Base-by-base conservation (phyloP, 192 early-diverging fungal species). In the Powellomyces hirtus region DNA sequence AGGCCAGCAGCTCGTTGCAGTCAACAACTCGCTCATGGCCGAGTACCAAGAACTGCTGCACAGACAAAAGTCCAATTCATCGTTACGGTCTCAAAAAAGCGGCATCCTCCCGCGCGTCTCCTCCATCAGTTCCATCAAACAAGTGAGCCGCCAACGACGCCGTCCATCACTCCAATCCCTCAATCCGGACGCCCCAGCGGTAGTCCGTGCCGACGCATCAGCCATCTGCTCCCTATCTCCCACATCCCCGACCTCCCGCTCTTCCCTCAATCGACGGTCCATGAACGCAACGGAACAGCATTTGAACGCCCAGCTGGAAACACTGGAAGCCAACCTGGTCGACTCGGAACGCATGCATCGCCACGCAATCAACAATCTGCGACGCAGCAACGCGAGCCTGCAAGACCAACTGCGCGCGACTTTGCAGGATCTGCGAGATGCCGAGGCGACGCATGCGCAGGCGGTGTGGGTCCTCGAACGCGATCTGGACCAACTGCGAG, bases 401-500 rank as follows among this genome's bases (percentile, higher is more conserved):
- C 71, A 77, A 62, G 45, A 49, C 18, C 71, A 74, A 61, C 66
- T 77, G 3, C 51, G 56, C 20, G 35, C 44, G 24, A 60, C 76
- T 22, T 56, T 77, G 31, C 45, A 62, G 10, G 79, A 81, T 52
- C 62, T 69, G 16, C 68, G 71, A 26, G 59, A 70, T 35, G 68
- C 59, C 46, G 73, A 78, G 42, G n/a, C 24, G 3, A 37, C 60
- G 0, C 72, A 77, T 57, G 71, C 73, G 13, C 44, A 69, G 26
- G 53, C 62, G 33, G 73, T 77, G 0, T 18, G 50, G 18, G n/a
- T 1, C 1, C 71, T 81, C 30, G 79, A 81, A 58, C 6, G 22
- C 4, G 75, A 81, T 34, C 68, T 81, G 36, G 79, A 81, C 0
- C 29, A 42, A n/a, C 62, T 77, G 18, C 67, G 75, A 13, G 29